A percentile compares a stretch with the other conserved stretches of the same genome.
phyloP scores from a whole-genome alignment of 345 rosid species.

The Isatis tinctoria region DNA sequence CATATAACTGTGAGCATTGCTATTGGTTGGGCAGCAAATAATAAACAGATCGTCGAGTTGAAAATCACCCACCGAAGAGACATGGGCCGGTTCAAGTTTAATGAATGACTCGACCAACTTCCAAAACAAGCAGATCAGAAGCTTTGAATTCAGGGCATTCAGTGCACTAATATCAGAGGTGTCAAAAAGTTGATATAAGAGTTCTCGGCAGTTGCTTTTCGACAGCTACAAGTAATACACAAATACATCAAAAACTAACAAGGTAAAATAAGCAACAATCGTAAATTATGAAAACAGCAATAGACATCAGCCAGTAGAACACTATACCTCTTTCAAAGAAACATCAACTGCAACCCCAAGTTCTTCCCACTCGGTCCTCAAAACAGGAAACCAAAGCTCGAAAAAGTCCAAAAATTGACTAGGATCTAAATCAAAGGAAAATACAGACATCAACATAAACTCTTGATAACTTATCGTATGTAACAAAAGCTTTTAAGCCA shows the following conservation, averaged over 20 bases:
- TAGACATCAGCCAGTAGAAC: conserved; percentile 13
- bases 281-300: not conserved
- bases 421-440: conserved; percentile 40
- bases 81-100: conserved; percentile 34
- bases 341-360: conserved; percentile 36
- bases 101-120: conserved; percentile 52
- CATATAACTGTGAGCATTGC: conserved; percentile 11
- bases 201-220: conserved; percentile 58
- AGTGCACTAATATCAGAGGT: conserved; percentile 41
- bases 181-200: conserved; percentile 50
- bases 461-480: conserved; percentile 5
- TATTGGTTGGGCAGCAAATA: conserved; percentile 11
- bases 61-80: conserved; percentile 45
- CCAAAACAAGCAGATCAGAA: conserved; percentile 66
- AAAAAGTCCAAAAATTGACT: conserved; percentile 43
- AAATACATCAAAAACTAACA: not conserved
- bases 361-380: conserved; percentile 72
- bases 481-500: not conserved
- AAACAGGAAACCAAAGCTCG: conserved; percentile 63
- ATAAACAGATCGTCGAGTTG: conserved; percentile 3
- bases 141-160: conserved; percentile 47
- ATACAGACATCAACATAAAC: conserved; percentile 8
- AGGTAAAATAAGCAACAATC: not conserved
- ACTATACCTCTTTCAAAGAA: conserved; percentile 51
- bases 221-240: conserved; percentile 40